Base-by-base conservation (phyloP, 352 stramenopile species). In the Phytopythium kandeliae region DNA sequence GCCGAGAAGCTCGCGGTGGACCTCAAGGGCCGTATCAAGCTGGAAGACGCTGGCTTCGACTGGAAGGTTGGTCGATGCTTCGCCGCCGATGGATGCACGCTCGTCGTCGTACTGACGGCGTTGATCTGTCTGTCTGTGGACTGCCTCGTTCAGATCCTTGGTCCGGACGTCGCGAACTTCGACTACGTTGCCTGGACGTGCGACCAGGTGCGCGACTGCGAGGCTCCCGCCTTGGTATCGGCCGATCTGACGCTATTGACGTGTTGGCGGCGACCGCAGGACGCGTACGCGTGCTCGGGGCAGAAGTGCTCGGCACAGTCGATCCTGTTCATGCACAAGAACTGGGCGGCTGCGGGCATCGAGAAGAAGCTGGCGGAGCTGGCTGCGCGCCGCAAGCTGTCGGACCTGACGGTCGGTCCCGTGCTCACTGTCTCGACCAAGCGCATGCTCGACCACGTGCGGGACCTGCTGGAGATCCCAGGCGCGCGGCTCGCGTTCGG, bases 281-380 rank as follows among this genome's bases (percentile, higher is more conserved):
- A 99, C 71, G 96, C 97, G 10, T 99, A 99, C 63, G 97, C 96
- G 22, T 97, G 82, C 63, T 96, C 85, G n/a, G 96, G 96, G 34
- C 97, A 99, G 71, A 99, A 99, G 82, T 99, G 96, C 77, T 98
- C 92, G 17, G 97, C 97, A 11, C 92, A 99, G 71, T 98, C 94
- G 43, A 98, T 99, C 54, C 73, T 98, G 28, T 99, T 99, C 74
- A 90, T 98, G 68, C 96, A 99, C 77, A 93, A 98, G 62, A 98
- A 98, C 75, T 99, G 96, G 95, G 53, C 61, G 44, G 60, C 87
- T 9, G 79, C 82, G 44, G 96, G 93, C 44, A 65, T 99, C 42
- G 73, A 98, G 46, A 88, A 97, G 35, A 97, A 98, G 63, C 78
- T 99, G 17, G 81, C 78, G 43, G 69, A 75, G 31, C 83, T 97